phyloP scores from a whole-genome alignment of 2,329 filamentous ascomycete genomes.

The Ophiostoma fasciatum region DNA sequence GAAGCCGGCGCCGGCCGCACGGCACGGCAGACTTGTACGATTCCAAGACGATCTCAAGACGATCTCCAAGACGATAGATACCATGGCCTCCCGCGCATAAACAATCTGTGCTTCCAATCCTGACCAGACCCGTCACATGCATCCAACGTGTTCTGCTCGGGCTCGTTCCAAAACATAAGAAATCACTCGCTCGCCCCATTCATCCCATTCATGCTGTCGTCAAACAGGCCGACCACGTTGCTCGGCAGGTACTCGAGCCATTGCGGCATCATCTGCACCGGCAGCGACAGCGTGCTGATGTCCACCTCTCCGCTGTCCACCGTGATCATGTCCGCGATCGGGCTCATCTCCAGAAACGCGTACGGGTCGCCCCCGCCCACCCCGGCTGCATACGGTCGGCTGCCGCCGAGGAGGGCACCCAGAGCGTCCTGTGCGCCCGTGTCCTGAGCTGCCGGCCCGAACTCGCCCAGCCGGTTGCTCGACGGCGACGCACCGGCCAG shows the following conservation, averaged over 20 bases:
- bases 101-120: no score
- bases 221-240: constrained; percentile 46
- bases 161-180: no score
- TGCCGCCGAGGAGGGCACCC: constrained; percentile 2
- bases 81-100: no score
- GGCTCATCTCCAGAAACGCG: constrained; percentile 18
- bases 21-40: no score
- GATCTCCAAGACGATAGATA: no score
- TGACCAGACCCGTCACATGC: no score
- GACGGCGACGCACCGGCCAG: constrained; percentile 26
- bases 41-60: no score
- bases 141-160: no score
- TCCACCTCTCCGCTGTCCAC: constrained; percentile 69
- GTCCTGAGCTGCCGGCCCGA: not conserved
- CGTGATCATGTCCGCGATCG: constrained; percentile 39
- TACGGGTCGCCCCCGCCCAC: constrained; percentile 16
- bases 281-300: constrained; percentile 46
- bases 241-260: constrained; percentile 63
- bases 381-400: constrained; percentile 13
- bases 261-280: constrained; percentile 49
- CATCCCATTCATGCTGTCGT: constrained; percentile 13
- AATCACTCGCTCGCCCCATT: no score
- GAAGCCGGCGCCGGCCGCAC: no score
- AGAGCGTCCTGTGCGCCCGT: not conserved
- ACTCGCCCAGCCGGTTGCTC: constrained; percentile 9